Evolutionary conservation across 345 rosid genomes (phyloP), one percentile per base, ranked within the genome.

Genomic region (Boechera stricta): DNA sequence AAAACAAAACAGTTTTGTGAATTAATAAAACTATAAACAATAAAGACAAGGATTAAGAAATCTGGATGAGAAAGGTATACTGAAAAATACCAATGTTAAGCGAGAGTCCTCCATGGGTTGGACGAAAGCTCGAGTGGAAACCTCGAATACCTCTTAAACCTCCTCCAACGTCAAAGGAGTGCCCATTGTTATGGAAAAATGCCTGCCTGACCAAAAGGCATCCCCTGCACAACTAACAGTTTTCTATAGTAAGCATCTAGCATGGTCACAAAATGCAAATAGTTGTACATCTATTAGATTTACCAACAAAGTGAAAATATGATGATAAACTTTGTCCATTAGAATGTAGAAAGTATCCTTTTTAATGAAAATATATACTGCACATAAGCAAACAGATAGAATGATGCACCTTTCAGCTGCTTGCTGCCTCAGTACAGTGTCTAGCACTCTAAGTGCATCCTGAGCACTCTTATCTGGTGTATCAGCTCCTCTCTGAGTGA

Each of bases 161-260:
- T 69, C 86, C 94, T 26, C 93, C 94, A 54, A 91, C 86, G 56
- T 91, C 91, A 64, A 64, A 39, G 67, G 80, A 81, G 74, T 77
- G 83, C 70, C 70, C 62, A 38, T 85, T 77, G 64, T 87, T 85
- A 45, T 79, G 85, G 79, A 94, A 94, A 82, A 89, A 94, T 26
- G 98, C 88, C 69, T 91, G 98, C 71, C 90, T 85, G 28, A 94
- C 96, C 84, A 93, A 75, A 79, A 91, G 92, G 77, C 97, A 93
- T 36, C 92, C 95, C 83, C 98, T 91, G 83, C 39, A 54, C 42
- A 82, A 58, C 38, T 51, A 78, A 66, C 51, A 72, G 41, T 36
- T 38, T 57, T 59, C 52, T 53, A 55, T 6, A 48, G 70, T 51
- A 82, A 56, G 45, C 38, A 80, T 67, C 52, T 52, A 65, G 42